Evolutionary conservation across 169 alveolate genomes (phyloP).

Genomic region (Eimeria acervulina): DNA sequence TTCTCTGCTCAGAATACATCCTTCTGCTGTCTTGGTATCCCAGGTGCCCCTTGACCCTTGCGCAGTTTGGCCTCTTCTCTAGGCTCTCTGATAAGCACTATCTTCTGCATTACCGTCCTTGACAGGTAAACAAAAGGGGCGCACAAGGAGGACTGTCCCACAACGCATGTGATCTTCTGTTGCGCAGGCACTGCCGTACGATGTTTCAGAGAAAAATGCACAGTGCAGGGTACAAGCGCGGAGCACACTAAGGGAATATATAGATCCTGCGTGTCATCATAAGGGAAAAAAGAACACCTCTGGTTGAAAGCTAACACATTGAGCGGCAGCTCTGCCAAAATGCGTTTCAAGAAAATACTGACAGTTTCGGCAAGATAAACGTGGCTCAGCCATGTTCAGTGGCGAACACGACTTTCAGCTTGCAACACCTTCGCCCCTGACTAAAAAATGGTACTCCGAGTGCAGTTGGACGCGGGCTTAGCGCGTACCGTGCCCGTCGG

Average conservation of each 20-base stretch:
- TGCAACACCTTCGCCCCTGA: slow-evolving; percentile 1
- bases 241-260: neutral
- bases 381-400: neutral
- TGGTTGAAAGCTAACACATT: neutral
- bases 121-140: neutral
- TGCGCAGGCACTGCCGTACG: neutral
- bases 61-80: neutral
- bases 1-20: neutral
- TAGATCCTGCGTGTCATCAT: neutral
- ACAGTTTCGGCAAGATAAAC: slow-evolving; percentile 36
- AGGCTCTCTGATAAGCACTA: neutral
- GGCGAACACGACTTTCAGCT: neutral
- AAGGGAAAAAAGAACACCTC: neutral
- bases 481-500: neutral
- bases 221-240: neutral
- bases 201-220: neutral
- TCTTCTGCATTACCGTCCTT: neutral
- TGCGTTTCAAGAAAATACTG: neutral
- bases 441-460: neutral
- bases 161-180: neutral
- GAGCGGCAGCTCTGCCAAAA: slow-evolving; percentile 6
- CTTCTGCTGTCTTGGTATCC: neutral
- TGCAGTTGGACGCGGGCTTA: neutral
- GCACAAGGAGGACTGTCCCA: neutral
- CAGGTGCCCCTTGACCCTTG: neutral